Conservation (phyloP, 139 green algal genomes). For the Tetradesmus obliquus region DNA sequence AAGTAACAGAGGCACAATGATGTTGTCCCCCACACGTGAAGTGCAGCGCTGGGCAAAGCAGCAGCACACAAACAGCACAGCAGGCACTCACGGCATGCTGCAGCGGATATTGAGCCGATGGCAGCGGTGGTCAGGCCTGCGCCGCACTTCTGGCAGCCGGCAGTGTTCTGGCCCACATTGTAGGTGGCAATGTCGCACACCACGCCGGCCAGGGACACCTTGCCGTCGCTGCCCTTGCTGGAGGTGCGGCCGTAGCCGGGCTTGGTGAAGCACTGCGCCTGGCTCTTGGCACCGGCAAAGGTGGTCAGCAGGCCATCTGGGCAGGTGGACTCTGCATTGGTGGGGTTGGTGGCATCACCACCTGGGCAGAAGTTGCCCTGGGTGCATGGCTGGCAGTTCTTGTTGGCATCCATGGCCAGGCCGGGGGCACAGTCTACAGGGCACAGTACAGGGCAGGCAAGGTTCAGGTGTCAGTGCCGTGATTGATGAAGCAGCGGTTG, state of each 20-base stretch:
- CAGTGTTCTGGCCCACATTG: conserved; percentile 16
- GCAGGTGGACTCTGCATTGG: neutral
- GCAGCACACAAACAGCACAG: no score
- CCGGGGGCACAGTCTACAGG: neutral
- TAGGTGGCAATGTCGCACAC: neutral
- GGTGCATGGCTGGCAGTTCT: neutral
- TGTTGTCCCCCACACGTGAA: no score
- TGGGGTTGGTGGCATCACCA: neutral
- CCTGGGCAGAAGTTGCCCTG: neutral
- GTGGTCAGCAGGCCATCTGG: neutral
- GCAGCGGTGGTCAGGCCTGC: conserved; percentile 5
- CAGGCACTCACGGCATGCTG: neutral
- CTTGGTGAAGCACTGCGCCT: conserved; percentile 26
- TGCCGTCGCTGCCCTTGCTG: neutral
- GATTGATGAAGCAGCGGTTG: no score
- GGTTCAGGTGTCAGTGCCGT: neutral
- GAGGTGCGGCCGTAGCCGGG: neutral
- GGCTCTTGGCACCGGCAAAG: neutral
- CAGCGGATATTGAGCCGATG: neutral
- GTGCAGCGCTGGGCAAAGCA: no score
- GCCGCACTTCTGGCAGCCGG: neutral
- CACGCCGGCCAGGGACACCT: neutral
- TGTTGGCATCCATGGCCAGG: neutral
- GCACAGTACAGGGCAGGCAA: neutral
- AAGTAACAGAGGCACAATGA: no score